Conservation (phyloP, 2,329 filamentous ascomycete genomes). For the Cladophialophora chaetospira region DNA sequence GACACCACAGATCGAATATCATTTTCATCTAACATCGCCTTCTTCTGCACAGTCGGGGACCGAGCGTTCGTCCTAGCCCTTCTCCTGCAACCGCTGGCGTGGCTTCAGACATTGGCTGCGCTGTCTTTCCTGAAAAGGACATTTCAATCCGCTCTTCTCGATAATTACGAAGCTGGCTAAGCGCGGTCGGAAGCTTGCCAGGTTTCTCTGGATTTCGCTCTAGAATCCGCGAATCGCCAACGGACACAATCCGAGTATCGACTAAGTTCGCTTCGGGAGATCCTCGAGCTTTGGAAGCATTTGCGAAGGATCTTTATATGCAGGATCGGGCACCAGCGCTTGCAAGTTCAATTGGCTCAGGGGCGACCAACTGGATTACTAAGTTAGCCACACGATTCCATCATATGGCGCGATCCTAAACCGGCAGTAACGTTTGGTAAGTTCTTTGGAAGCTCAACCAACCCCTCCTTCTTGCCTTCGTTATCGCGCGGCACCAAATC, state of each 20-base stretch:
- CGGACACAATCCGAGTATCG: neutral
- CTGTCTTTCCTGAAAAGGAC: no score
- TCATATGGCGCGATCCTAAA: conserved; percentile 3
- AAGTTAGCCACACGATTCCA: neutral
- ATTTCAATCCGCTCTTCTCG: no score
- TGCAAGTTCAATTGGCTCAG: neutral
- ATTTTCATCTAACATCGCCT: no score
- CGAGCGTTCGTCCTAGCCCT: no score
- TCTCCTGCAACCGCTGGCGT: no score
- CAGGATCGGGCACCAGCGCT: neutral
- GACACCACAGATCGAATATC: no score
- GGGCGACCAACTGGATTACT: conserved; percentile 5
- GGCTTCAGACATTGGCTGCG: no score
- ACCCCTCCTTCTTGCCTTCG: neutral
- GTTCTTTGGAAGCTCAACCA: conserved; percentile 1
- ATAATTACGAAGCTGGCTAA: no score
- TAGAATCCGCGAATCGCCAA: neutral
- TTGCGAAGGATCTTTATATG: neutral
- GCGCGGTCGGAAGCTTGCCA: no score
- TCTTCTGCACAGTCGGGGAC: no score
- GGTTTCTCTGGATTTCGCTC: neutral
- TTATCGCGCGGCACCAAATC: neutral
- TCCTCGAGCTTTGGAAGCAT: neutral
- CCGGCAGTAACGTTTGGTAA: conserved; percentile 10
- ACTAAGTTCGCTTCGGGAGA: neutral